Evolutionary conservation across 306 rosid genomes (phyloP), one percentile per base, ranked within the genome.

Genomic region (Vicia villosa): DNA sequence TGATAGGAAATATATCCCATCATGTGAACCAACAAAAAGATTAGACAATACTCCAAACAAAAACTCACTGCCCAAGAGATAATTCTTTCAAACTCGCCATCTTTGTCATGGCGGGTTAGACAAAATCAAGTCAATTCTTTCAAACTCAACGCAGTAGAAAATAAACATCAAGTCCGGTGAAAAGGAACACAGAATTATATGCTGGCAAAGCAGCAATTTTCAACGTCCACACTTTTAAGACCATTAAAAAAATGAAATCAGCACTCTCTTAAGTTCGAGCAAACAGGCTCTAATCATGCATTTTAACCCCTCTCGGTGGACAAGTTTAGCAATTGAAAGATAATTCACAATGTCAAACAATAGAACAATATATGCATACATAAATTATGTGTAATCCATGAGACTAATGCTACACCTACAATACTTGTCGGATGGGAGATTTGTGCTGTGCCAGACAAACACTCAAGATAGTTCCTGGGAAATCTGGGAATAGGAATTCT

Each of bases 301-400:
- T 3, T 51, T 67, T 57, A 12, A 3, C 36, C 38, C 57, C 57
- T 70, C 50, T 70, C 51, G 52, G 43, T 41, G 58, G 15, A 56
- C 28, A 51, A 64, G 54, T 64, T 32, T 74, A 36, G 68, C 74
- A 63, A 70, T 58, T 30, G 72, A 50, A 80, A 70, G 22, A 71
- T 52, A 60, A 72, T 71, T 70, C 49, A 77, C 67, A 76, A 76
- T 17, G 46, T 76, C 73, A 45, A 26, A 38, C 38, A 47, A 66
- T 55, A 30, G 1, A 52, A 19, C 34, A 65, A 75, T 65, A 62
- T 28, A 50, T 74, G 51, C 13, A 52, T 40, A 56, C 41, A 42
- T 64, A 42, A 54, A 70, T 28, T 36, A 65, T 57, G 69, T 43
- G 73, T 70, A 54, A 63, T 55, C 77, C 77, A 17, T 14, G 12